A percentile compares a stretch with the other conserved stretches of the same genome.
These are phyloP conservation scores for Russula compacta DNA, from an alignment of 768 basidiomycete genomes.

Conservation along the genomic window DNA sequence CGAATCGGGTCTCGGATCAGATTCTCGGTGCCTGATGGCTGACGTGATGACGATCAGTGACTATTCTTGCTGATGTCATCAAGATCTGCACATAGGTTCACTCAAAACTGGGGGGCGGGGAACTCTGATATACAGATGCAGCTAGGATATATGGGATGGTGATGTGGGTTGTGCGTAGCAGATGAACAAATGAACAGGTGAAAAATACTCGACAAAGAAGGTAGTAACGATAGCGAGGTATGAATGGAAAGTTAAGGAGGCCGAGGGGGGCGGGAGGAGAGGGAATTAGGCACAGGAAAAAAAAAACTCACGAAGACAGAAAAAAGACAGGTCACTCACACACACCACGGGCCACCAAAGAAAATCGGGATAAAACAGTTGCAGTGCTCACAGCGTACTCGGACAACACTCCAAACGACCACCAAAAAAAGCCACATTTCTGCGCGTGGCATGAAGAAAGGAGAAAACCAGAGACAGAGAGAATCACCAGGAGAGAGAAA, in stretches of 20 bases:
- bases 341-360: neutral
- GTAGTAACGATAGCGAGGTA: neutral
- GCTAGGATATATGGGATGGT: slow-evolving; percentile 21
- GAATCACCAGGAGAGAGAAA: neutral
- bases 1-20: no score
- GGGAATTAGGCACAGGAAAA: neutral
- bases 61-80: neutral
- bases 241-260: neutral
- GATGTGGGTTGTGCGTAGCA: slow-evolving; percentile 19
- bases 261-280: no score
- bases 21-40: no score
- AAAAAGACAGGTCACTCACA: neutral
- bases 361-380: slow-evolving; percentile 1
- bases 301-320: neutral
- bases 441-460: neutral
- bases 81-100: neutral
- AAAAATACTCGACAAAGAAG: neutral
- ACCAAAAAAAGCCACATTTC: neutral
- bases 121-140: slow-evolving; percentile 18
- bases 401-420: slow-evolving; percentile 13
- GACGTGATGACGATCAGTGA: no score
- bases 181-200: slow-evolving; percentile 12
- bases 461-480: neutral
- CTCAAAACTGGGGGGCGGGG: neutral
- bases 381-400: slow-evolving; percentile 19